phyloP scores from a whole-genome alignment of 495 filamentous ascomycete genomes.

The Xylaria telfairii region DNA sequence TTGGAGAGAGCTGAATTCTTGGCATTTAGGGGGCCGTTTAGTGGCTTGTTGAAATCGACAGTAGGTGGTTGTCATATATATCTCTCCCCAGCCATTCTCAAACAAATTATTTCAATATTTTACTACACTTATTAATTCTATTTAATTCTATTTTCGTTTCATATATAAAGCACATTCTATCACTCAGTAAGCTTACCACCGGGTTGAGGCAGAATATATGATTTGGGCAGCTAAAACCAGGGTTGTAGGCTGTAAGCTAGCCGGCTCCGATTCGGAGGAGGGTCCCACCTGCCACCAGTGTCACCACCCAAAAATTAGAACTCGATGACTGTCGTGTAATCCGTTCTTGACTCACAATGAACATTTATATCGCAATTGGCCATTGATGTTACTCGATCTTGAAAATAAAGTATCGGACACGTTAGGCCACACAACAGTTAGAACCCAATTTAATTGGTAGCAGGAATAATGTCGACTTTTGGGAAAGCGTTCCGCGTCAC shows the following conservation, averaged over 20 bases:
- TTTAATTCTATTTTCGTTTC: no score
- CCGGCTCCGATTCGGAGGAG: slow-evolving; percentile 18
- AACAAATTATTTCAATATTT: no score
- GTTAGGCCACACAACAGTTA: background rate
- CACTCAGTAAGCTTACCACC: no score
- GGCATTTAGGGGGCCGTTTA: background rate
- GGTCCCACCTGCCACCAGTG: slow-evolving; percentile 14
- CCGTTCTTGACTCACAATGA: background rate
- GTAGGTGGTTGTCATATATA: no score
- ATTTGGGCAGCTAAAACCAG: background rate
- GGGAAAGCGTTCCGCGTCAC: slow-evolving; percentile 84
- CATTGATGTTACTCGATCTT: background rate
- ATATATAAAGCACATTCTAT: no score
- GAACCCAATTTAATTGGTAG: background rate
- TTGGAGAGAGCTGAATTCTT: background rate
- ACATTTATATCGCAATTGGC: background rate
- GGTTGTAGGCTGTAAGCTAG: no score
- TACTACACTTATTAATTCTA: no score
- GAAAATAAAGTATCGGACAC: background rate
- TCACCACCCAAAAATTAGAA: slow-evolving; percentile 15
- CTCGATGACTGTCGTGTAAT: background rate
- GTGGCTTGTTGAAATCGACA: background rate
- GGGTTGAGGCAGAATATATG: no score
- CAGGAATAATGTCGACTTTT: slow-evolving; percentile 99
- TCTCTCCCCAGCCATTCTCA: no score